Percentiles rank a stretch among this genome's conserved stretches.
Conservation (phyloP, 495 filamentous ascomycete species). For the Penicillium mononematosum region DNA sequence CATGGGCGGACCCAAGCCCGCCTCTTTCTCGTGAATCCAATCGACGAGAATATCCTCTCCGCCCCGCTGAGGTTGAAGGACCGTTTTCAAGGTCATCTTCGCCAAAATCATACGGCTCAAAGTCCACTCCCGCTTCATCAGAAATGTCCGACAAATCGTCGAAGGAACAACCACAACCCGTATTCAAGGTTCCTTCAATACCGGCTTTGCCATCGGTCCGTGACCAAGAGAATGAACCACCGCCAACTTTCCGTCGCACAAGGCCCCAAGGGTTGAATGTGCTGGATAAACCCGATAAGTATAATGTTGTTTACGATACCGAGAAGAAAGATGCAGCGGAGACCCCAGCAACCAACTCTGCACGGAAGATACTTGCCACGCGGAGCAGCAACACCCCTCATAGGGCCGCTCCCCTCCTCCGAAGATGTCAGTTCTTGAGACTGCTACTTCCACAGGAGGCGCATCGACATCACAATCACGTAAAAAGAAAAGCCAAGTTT, state of each 20-base stretch:
- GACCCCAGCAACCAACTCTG: conserved; percentile 50
- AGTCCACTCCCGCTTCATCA: conserved; percentile 43
- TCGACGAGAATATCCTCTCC: conserved; percentile 26
- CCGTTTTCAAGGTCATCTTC: conserved; percentile 42
- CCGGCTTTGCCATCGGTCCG: conserved; percentile 56
- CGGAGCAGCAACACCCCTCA: conserved; percentile 82
- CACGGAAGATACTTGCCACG: conserved; percentile 66
- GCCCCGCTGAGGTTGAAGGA: conserved; percentile 26
- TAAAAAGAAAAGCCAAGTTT: conserved; percentile 75
- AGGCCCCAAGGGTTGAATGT: conserved; percentile 57
- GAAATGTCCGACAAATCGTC: conserved; percentile 43
- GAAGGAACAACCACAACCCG: conserved; percentile 54
- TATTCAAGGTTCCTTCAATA: conserved; percentile 65
- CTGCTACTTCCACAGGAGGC: conserved; percentile 81
- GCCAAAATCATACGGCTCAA: conserved; percentile 43
- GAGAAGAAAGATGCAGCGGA: conserved; percentile 47
- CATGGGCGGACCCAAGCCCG: conserved; percentile 48
- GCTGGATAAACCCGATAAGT: conserved; percentile 60
- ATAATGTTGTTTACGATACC: conserved; percentile 48
- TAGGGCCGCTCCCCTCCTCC: conserved; percentile 81
- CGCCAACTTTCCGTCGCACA: conserved; percentile 69
- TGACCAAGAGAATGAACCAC: conserved; percentile 82
- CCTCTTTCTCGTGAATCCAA: conserved; percentile 28
- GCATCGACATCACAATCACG: conserved; percentile 67
- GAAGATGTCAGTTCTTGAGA: conserved; percentile 92